phyloP scores from a whole-genome alignment of 345 rosid species.

The Populus ilicifolia region DNA sequence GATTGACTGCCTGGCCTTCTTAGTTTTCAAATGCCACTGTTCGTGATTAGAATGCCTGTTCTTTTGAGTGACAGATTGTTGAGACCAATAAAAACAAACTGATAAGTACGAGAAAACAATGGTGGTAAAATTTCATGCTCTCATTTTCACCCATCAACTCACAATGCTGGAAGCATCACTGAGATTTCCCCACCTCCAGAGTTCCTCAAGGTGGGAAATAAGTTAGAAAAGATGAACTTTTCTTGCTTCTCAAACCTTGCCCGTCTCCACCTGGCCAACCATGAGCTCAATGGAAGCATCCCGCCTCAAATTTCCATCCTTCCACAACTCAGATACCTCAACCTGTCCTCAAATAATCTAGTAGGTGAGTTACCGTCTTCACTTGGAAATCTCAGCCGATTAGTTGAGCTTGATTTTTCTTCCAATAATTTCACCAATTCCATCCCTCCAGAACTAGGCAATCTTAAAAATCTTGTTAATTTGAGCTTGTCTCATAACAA shows the following conservation, averaged over 20 bases:
- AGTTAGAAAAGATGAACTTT: constrained; percentile 10
- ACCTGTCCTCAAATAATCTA: not conserved
- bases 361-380: constrained; percentile 14
- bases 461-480: not conserved
- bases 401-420: not conserved
- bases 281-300: not conserved
- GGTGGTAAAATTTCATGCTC: no score
- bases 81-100: not conserved
- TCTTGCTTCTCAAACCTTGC: constrained; percentile 15
- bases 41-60: not conserved
- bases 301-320: constrained; percentile 9
- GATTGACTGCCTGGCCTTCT: no score
- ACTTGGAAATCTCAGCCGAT: not conserved
- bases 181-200: not conserved
- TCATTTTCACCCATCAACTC: no score
- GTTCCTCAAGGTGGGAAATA: accelerated
- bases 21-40: no score
- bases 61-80: not conserved
- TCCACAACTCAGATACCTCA: not conserved
- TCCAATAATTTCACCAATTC: accelerated
- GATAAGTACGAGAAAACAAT: not conserved
- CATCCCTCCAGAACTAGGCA: no score
- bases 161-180: constrained; percentile 1
- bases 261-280: not conserved
- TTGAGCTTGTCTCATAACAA: not conserved